These are phyloP conservation scores for Durusdinium trenchii DNA, from an alignment of 73 alveolate genomes.

Conservation along the genomic window DNA sequence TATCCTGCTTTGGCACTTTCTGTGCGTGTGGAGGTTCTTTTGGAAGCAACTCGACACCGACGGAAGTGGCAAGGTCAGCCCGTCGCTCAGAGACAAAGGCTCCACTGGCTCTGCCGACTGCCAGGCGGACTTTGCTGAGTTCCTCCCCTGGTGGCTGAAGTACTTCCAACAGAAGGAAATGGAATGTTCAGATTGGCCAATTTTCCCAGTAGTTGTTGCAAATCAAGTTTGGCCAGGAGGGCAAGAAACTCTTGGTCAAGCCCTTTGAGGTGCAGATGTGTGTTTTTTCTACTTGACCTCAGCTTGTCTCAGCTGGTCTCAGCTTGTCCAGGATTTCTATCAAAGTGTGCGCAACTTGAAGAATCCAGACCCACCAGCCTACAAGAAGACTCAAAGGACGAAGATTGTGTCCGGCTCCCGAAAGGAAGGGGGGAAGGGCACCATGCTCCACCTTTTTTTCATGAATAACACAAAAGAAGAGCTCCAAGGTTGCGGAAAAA, in stretches of 20 bases:
- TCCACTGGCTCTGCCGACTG: neutral
- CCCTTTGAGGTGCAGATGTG: slow-evolving; percentile 53
- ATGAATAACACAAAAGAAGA: too few relatives aligned
- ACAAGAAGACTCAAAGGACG: neutral
- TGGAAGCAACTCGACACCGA: slow-evolving; percentile 88
- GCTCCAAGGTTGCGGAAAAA: too few relatives aligned
- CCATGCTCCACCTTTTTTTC: too few relatives aligned
- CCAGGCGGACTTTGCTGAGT: slow-evolving; percentile 81
- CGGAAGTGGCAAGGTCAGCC: slow-evolving; percentile 77
- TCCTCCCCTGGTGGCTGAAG: slow-evolving; percentile 91
- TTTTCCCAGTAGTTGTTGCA: neutral
- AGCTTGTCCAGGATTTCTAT: slow-evolving; percentile 42
- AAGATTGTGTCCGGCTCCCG: slow-evolving; percentile 26
- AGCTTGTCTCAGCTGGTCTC: neutral
- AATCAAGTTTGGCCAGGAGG: slow-evolving; percentile 32
- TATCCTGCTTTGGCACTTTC: neutral
- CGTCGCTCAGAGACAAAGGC: neutral
- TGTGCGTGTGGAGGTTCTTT: slow-evolving; percentile 27
- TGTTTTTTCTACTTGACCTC: neutral
- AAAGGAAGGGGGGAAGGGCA: too few relatives aligned
- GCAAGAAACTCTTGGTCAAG: slow-evolving; percentile 78
- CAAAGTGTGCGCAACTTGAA: slow-evolving; percentile 60
- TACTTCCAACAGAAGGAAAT: slow-evolving; percentile 59
- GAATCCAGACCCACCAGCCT: slow-evolving; percentile 81
- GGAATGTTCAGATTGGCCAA: neutral